These are phyloP conservation scores for Calonectria hongkongensis DNA, from an alignment of 2,329 filamentous ascomycete genomes.

Conservation along the genomic window DNA sequence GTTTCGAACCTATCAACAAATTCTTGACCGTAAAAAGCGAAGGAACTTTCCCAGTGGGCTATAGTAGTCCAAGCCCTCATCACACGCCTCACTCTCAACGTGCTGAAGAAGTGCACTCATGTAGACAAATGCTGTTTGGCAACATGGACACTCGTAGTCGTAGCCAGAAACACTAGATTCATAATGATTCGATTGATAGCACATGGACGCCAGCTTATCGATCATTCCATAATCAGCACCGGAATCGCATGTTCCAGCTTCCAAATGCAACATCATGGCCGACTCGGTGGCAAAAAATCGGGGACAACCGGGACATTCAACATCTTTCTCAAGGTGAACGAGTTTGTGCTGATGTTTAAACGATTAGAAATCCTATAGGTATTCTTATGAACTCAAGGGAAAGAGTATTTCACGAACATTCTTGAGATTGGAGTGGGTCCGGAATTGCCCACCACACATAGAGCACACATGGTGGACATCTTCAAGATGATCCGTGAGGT, in stretches of 20 bases:
- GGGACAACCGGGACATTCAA: slow-evolving; percentile 47
- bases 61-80: slow-evolving; percentile 15
- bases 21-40: not conserved
- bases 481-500: not conserved
- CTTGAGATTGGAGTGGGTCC: slow-evolving; percentile 35
- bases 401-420: slow-evolving; percentile 35
- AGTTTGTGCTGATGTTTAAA: slow-evolving; percentile 44
- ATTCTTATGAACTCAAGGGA: not conserved
- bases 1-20: not conserved
- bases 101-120: slow-evolving; percentile 49
- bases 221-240: slow-evolving; percentile 29
- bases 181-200: slow-evolving; percentile 39
- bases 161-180: slow-evolving; percentile 40
- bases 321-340: slow-evolving; percentile 35
- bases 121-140: slow-evolving; percentile 24
- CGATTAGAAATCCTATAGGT: not conserved
- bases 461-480: not conserved
- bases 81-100: slow-evolving; percentile 47
- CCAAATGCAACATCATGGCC: slow-evolving; percentile 54
- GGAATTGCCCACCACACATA: not conserved
- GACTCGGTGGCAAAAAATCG: slow-evolving; percentile 44
- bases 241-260: slow-evolving; percentile 46
- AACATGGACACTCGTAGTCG: slow-evolving; percentile 46
- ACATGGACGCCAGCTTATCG: slow-evolving; percentile 28
- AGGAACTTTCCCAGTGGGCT: slow-evolving; percentile 6